phyloP scores from a whole-genome alignment of 148 eudicot species.

The Pouteria glomerata region DNA sequence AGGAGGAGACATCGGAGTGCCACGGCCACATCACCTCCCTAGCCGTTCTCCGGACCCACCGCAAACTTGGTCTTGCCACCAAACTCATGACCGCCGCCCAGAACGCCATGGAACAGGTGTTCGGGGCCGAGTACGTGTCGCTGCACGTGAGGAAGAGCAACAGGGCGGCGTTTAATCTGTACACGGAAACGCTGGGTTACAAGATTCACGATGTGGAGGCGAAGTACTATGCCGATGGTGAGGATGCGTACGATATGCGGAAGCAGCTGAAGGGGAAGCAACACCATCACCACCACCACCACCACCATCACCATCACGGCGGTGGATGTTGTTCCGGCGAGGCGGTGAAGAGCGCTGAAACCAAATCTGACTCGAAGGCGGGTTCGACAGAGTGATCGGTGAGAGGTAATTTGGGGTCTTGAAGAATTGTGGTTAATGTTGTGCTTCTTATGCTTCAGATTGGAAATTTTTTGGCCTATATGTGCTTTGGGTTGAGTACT shows the following conservation, averaged over 20 bases:
- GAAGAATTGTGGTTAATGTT: neutral
- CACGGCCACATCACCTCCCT: conserved; percentile 94
- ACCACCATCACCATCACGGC: conserved; percentile 45
- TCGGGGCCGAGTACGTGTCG: conserved; percentile 66
- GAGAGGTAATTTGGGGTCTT: conserved; percentile 9
- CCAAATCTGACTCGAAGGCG: too few relatives aligned
- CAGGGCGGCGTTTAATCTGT: conserved; percentile 74
- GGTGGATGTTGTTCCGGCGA: conserved; percentile 44
- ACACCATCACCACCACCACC: conserved; percentile 26
- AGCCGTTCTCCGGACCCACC: conserved; percentile 79
- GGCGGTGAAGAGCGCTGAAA: neutral
- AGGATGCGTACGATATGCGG: conserved; percentile 87
- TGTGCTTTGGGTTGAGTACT: too few relatives aligned
- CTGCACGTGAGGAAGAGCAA: conserved; percentile 92
- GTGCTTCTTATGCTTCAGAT: neutral
- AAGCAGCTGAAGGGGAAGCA: conserved; percentile 51
- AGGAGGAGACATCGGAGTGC: conserved; percentile 80
- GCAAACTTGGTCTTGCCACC: conserved; percentile 85
- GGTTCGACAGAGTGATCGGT: conserved; percentile 7
- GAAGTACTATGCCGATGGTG: conserved; percentile 89
- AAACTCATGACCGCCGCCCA: conserved; percentile 97
- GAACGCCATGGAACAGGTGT: conserved; percentile 80
- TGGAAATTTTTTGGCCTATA: too few relatives aligned
- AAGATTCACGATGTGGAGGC: conserved; percentile 88
- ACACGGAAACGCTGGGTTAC: conserved; percentile 74